Percentiles rank a stretch among this genome's conserved stretches.
Conservation (phyloP, 176 grass and related monocot species). For the Cocos nucifera region DNA sequence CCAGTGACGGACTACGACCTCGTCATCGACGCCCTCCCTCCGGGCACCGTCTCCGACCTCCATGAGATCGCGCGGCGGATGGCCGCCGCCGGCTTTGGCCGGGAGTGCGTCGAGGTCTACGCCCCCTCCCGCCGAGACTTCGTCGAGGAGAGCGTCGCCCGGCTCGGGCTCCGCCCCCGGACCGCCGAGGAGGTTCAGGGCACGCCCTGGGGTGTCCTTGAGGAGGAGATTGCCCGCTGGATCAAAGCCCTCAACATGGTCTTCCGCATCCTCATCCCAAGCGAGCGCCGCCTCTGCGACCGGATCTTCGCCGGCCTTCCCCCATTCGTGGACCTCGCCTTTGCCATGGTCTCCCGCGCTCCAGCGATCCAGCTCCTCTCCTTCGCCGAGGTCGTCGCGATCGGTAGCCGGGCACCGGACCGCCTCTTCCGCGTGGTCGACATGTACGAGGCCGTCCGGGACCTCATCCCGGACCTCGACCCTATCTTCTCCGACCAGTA, state of each 20-base stretch:
- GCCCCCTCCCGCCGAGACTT: conserved; percentile 25
- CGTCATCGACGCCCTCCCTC: conserved; percentile 31
- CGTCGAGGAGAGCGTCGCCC: conserved; percentile 31
- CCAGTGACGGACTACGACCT: conserved; percentile 29
- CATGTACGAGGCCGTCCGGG: conserved; percentile 38
- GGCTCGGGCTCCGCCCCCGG: conserved; percentile 22
- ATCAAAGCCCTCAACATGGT: conserved; percentile 27
- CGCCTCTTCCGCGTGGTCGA: conserved; percentile 42
- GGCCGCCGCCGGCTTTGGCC: conserved; percentile 39
- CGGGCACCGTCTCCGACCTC: conserved; percentile 27
- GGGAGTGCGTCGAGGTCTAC: conserved; percentile 25
- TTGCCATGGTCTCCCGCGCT: conserved; percentile 20
- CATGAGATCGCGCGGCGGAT: conserved; percentile 37
- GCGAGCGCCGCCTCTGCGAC: conserved; percentile 31
- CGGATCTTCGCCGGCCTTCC: conserved; percentile 24
- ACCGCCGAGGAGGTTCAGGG: conserved; percentile 17
- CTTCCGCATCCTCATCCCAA: conserved; percentile 42
- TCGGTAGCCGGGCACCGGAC: conserved; percentile 20
- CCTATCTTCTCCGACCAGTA: conserved; percentile 1
- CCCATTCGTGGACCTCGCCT: conserved; percentile 25
- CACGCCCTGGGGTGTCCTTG: conserved; percentile 29
- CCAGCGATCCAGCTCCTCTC: conserved; percentile 22
- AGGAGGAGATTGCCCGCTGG: conserved; percentile 33
- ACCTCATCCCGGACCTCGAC: conserved; percentile 30
- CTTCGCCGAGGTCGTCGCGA: conserved; percentile 21